These are phyloP conservation scores for Cystoderma amianthinum DNA, from an alignment of 768 basidiomycete species.

Conservation along the genomic window DNA sequence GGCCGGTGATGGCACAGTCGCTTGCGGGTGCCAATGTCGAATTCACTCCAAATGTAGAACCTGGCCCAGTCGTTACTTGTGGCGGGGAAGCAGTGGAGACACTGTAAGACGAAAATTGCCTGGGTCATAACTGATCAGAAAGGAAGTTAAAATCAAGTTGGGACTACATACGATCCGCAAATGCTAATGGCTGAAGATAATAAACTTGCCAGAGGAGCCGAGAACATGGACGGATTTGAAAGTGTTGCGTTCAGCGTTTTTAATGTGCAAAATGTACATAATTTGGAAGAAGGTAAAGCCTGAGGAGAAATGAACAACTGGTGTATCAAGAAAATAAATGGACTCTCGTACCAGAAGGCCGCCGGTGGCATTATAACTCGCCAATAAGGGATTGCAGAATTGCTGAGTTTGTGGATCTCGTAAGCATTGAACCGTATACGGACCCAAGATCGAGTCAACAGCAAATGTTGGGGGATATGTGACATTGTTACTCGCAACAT, in stretches of 20 bases:
- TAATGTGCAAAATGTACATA: conserved; percentile 16
- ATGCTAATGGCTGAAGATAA: conserved; percentile 9
- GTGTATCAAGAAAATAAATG: too few species aligned
- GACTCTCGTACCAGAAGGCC: conserved; percentile 13
- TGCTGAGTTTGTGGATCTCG: conserved; percentile 9
- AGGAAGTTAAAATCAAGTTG: conserved; percentile 1
- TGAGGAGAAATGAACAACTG: too few species aligned
- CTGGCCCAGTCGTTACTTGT: not conserved
- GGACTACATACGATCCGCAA: conserved; percentile 9
- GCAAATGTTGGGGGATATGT: conserved; percentile 14
- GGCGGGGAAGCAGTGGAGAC: not conserved
- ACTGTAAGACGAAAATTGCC: not conserved
- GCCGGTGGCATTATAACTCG: conserved; percentile 8
- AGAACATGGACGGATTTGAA: conserved; percentile 11
- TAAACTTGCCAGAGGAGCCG: conserved; percentile 5
- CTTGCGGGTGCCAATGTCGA: conserved; percentile 3
- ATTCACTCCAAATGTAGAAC: not conserved
- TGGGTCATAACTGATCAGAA: not conserved
- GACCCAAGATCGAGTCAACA: conserved; percentile 13
- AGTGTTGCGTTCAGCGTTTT: conserved; percentile 14
- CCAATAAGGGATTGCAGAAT: conserved; percentile 11
- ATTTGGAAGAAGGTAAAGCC: conserved; percentile 11
- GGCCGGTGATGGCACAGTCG: conserved; percentile 11
- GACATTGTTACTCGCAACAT: conserved; percentile 9
- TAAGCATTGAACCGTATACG: conserved; percentile 15